Evolutionary conservation across 2,329 filamentous ascomycete species (phyloP).

Genomic region (Fusarium euwallaceae): DNA sequence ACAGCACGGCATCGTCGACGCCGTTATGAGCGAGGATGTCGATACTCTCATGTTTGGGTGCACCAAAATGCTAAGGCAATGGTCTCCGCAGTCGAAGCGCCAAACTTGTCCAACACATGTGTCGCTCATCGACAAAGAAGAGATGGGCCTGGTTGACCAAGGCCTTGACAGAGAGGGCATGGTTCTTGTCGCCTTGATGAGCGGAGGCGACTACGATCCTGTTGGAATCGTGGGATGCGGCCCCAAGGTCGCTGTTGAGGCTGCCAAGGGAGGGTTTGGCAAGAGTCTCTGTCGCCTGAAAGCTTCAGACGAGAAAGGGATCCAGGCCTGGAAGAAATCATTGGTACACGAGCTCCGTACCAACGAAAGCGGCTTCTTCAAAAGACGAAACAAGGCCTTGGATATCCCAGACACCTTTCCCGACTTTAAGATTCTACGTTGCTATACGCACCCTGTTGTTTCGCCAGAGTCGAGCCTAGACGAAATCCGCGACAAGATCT

Average conservation of each 20-base stretch:
- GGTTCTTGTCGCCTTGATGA: constrained; percentile 94
- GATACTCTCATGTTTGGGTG: constrained; percentile 99
- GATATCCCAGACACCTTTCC: constrained; percentile 86
- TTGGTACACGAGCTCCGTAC: constrained; percentile 82
- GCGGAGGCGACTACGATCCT: constrained; percentile 93
- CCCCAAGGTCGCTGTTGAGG: constrained; percentile 89
- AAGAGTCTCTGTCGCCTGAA: constrained; percentile 77
- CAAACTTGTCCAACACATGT: constrained; percentile 85
- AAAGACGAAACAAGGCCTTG: constrained; percentile 79
- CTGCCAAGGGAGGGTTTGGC: constrained; percentile 89
- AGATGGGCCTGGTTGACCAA: constrained; percentile 62
- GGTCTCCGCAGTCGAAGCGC: constrained; percentile 79
- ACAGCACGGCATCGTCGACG: constrained; percentile 85
- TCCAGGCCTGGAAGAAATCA: constrained; percentile 78
- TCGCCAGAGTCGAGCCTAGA: constrained; percentile 69
- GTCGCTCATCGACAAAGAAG: constrained; percentile 78
- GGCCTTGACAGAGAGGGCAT: constrained; percentile 88
- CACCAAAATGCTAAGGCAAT: constrained; percentile 81
- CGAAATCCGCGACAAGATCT: constrained; percentile 44
- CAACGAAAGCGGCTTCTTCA: constrained; percentile 87
- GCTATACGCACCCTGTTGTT: constrained; percentile 89
- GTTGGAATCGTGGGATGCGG: constrained; percentile 91
- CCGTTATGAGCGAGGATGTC: constrained; percentile 94
- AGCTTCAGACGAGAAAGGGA: constrained; percentile 67
- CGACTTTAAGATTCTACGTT: constrained; percentile 80